A percentile compares a stretch with the other conserved stretches of the same genome.
phyloP scores from a whole-genome alignment of 2,329 filamentous ascomycete species.

The Penicillium psychrosexuale region DNA sequence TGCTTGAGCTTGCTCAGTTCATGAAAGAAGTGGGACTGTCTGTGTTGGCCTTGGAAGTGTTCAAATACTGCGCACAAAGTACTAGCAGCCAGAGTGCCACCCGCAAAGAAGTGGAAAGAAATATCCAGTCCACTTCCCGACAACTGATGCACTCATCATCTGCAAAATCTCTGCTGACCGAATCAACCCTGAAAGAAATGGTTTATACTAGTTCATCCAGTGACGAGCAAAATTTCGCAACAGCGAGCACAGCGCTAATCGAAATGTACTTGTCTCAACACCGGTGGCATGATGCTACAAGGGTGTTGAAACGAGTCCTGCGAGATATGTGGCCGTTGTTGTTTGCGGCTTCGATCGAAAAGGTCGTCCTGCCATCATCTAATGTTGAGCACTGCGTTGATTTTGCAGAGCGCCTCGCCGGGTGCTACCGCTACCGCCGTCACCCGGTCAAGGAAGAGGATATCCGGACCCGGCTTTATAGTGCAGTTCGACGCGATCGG shows the following conservation, averaged over 20 bases:
- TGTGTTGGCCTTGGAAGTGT: constrained; percentile 47
- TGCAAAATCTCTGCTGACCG: constrained; percentile 38
- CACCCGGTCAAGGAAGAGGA: constrained; percentile 38
- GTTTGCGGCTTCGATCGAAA: constrained; percentile 44
- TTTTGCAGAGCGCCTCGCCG: constrained; percentile 47
- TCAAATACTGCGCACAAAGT: constrained; percentile 44
- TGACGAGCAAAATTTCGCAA: constrained; percentile 42
- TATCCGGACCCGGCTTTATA: constrained; percentile 37
- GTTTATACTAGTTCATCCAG: constrained; percentile 44
- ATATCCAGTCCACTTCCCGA: constrained; percentile 43
- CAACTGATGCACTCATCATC: constrained; percentile 42
- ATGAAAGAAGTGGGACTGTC: constrained; percentile 49
- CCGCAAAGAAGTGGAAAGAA: constrained; percentile 46
- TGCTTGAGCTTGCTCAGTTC: constrained; percentile 42
- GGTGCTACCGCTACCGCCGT: constrained; percentile 45
- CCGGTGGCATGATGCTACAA: constrained; percentile 48
- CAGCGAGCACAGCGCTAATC: constrained; percentile 41
- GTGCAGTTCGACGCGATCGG: constrained; percentile 28
- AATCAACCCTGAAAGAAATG: constrained; percentile 44
- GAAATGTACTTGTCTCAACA: constrained; percentile 46
- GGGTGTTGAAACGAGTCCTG: constrained; percentile 46
- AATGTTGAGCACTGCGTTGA: constrained; percentile 48
- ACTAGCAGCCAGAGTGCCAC: constrained; percentile 32
- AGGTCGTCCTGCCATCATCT: constrained; percentile 44
- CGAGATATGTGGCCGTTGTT: constrained; percentile 48